A percentile compares a stretch with the other conserved stretches of the same genome.
phyloP scores from a whole-genome alignment of 148 eudicot genomes.

The Silene latifolia region DNA sequence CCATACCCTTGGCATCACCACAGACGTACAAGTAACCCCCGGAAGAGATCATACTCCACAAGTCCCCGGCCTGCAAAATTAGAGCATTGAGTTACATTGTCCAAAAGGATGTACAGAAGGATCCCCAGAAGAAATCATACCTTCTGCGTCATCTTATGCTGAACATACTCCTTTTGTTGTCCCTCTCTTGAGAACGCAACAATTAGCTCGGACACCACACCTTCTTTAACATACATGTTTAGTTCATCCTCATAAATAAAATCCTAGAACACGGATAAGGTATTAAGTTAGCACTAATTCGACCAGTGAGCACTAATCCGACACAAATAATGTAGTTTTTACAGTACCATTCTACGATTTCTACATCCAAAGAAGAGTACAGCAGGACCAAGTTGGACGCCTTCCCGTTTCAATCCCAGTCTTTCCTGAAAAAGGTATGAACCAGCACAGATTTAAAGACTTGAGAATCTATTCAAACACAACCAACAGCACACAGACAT shows the following conservation, averaged over 20 bases:
- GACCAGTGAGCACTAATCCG: background rate
- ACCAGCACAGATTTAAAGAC: background rate
- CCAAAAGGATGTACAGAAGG: background rate
- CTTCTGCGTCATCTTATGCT: slow-evolving; percentile 79
- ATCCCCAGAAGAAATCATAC: slow-evolving; percentile 29
- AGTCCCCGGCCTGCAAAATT: slow-evolving; percentile 47
- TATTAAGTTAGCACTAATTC: background rate
- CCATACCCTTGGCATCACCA: slow-evolving; percentile 97
- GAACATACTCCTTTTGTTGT: slow-evolving; percentile 73
- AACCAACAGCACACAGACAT: background rate
- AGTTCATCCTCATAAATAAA: slow-evolving; percentile 85
- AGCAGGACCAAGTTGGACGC: slow-evolving; percentile 69
- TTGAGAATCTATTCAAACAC: background rate
- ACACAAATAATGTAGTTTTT: background rate
- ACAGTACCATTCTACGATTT: slow-evolving; percentile 67
- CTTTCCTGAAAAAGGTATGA: slow-evolving; percentile 60
- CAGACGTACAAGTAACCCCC: slow-evolving; percentile 80
- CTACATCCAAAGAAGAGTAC: slow-evolving; percentile 83
- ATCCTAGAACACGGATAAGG: slow-evolving; percentile 44
- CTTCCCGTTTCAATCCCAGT: slow-evolving; percentile 62
- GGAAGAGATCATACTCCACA: slow-evolving; percentile 66
- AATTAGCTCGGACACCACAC: slow-evolving; percentile 68
- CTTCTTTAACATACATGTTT: slow-evolving; percentile 54
- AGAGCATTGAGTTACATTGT: background rate
- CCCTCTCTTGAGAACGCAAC: slow-evolving; percentile 91